A percentile compares a stretch with the other conserved stretches of the same genome.
These are phyloP conservation scores for Yarrowia bubula DNA, from an alignment of 805 yeast species.

Conservation along the genomic window DNA sequence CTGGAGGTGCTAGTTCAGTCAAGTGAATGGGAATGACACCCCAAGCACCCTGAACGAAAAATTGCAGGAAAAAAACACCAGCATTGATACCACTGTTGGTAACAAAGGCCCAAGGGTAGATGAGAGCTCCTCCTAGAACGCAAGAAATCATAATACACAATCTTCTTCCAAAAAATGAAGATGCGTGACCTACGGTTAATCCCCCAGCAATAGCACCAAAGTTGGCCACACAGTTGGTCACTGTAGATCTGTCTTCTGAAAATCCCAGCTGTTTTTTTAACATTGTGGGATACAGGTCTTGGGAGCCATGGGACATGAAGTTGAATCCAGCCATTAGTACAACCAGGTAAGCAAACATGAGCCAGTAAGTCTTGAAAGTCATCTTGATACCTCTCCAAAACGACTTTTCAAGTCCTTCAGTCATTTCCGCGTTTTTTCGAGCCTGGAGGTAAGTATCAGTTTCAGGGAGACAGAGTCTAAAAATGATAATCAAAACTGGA, in stretches of 20 bases:
- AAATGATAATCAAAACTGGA: background rate
- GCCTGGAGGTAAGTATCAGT: background rate
- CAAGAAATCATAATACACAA: background rate
- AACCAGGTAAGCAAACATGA: slow-evolving; percentile 54
- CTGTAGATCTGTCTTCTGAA: background rate
- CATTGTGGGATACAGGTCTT: slow-evolving; percentile 68
- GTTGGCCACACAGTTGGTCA: background rate
- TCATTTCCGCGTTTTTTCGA: background rate
- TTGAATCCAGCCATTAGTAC: slow-evolving; percentile 54
- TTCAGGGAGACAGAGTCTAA: background rate
- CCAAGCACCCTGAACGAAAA: slow-evolving; percentile 2
- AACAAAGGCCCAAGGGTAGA: slow-evolving; percentile 10
- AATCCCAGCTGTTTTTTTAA: slow-evolving; percentile 61
- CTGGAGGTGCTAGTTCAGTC: background rate
- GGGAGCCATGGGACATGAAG: slow-evolving; percentile 54
- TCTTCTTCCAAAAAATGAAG: background rate
- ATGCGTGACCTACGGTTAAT: background rate
- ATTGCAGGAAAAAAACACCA: background rate
- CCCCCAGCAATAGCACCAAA: background rate
- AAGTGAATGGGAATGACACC: background rate
- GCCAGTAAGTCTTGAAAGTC: slow-evolving; percentile 50
- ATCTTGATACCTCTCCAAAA: background rate
- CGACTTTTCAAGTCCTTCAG: background rate
- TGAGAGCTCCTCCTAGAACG: background rate
- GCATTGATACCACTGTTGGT: slow-evolving; percentile 2